phyloP scores from a whole-genome alignment of 139 green algal species.

The Pseudopediastrum boryanum region DNA sequence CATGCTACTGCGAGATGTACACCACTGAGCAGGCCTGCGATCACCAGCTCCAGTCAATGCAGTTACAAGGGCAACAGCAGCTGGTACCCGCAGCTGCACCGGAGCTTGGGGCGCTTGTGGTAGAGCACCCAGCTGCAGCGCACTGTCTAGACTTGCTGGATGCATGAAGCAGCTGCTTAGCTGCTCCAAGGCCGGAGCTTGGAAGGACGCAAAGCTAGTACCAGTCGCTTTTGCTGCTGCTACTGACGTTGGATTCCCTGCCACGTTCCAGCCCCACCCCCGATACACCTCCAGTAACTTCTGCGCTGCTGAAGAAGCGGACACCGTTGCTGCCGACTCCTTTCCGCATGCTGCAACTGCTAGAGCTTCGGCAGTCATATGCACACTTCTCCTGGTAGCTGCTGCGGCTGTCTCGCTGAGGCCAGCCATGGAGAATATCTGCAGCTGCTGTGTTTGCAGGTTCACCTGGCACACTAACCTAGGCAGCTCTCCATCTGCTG shows the following conservation, averaged over 20 bases:
- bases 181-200: not conserved
- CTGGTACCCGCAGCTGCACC: constrained; percentile 34
- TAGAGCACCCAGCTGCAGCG: constrained; percentile 69
- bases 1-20: not conserved
- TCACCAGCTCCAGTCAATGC: not conserved
- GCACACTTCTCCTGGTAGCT: too few relatives aligned
- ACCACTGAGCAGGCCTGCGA: constrained; percentile 8
- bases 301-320: too few relatives aligned
- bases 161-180: constrained; percentile 41
- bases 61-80: constrained; percentile 21
- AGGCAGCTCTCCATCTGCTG: constrained; percentile 23
- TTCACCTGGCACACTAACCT: not conserved
- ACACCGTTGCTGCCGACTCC: too few relatives aligned
- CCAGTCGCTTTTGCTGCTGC: constrained; percentile 53
- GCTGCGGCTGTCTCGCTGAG: too few relatives aligned
- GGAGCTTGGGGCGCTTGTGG: not conserved
- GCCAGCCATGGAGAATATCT: not conserved
- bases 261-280: too few relatives aligned
- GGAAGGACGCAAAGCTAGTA: too few relatives aligned
- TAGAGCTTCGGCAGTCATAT: too few relatives aligned
- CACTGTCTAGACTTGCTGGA: constrained; percentile 64
- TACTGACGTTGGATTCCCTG: constrained; percentile 58
- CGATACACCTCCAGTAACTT: too few relatives aligned
- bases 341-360: too few relatives aligned
- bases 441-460: not conserved